These are phyloP conservation scores for Metschnikowia vanudenii DNA, from an alignment of 805 yeast genomes.

Conservation along the genomic window DNA sequence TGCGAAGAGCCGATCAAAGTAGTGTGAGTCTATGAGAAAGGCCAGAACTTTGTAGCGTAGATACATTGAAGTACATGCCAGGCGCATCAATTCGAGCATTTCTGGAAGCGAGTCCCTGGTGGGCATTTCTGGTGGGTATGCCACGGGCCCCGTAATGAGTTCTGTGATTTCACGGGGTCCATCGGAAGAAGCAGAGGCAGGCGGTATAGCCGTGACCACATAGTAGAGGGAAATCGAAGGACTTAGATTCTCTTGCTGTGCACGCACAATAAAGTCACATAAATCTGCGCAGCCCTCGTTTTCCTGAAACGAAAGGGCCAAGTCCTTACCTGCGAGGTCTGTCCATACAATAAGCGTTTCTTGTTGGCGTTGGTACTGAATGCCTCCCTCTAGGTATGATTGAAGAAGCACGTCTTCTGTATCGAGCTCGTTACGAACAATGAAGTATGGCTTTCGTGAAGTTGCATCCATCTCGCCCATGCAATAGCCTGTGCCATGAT, in stretches of 20 bases:
- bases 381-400: slow-evolving; percentile 67
- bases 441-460: slow-evolving; percentile 51
- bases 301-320: slow-evolving; percentile 90
- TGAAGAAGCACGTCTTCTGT: slow-evolving; percentile 57
- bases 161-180: slow-evolving; percentile 57
- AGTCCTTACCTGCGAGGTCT: slow-evolving; percentile 67
- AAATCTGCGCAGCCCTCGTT: slow-evolving; percentile 81
- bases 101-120: slow-evolving; percentile 48
- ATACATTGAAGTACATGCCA: slow-evolving; percentile 59
- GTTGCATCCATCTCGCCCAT: slow-evolving; percentile 54
- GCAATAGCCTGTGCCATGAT: slow-evolving; percentile 90
- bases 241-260: slow-evolving; percentile 56
- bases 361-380: slow-evolving; percentile 89
- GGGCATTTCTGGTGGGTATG: slow-evolving; percentile 57
- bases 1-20: slow-evolving; percentile 49
- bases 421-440: slow-evolving; percentile 71
- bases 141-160: slow-evolving; percentile 75
- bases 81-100: slow-evolving; percentile 56
- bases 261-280: slow-evolving; percentile 74
- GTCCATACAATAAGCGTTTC: slow-evolving; percentile 96
- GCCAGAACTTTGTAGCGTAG: slow-evolving; percentile 60
- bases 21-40: slow-evolving; percentile 53
- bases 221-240: slow-evolving; percentile 62
- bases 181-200: slow-evolving; percentile 16
- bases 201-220: slow-evolving; percentile 42